These are phyloP conservation scores for Ascochyta clinopodiicola DNA, from an alignment of 2,329 filamentous ascomycete species.

Conservation along the genomic window DNA sequence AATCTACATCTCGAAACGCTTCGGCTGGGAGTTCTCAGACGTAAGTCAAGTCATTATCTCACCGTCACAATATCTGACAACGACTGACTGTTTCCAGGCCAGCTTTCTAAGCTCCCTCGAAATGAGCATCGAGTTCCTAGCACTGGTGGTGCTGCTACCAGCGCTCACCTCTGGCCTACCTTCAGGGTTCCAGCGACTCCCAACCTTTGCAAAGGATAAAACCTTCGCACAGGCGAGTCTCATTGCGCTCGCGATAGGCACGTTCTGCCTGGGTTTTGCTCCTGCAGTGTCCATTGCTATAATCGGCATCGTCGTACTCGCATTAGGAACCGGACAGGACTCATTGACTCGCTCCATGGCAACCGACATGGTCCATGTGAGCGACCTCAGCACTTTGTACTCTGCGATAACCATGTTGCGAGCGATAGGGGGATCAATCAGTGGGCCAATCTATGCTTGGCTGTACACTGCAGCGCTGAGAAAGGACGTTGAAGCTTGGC, in stretches of 20 bases:
- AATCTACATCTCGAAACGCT: conserved; percentile 29
- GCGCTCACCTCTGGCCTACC: conserved; percentile 14
- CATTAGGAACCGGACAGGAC: conserved; percentile 28
- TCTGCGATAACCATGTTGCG: conserved; percentile 31
- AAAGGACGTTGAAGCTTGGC: conserved; percentile 2
- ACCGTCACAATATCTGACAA: not conserved
- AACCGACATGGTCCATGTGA: conserved; percentile 23
- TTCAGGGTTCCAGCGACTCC: not conserved
- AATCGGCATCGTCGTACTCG: conserved; percentile 20
- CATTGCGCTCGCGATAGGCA: conserved; percentile 15
- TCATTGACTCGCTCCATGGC: conserved; percentile 26
- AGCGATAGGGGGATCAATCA: conserved; percentile 25
- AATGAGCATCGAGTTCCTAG: conserved; percentile 25
- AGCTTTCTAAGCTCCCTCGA: conserved; percentile 26
- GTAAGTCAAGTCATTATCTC: conserved; percentile 15
- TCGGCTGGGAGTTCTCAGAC: conserved; percentile 24
- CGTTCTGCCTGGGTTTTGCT: conserved; percentile 20
- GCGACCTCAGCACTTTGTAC: conserved; percentile 23
- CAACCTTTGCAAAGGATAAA: conserved; percentile 18
- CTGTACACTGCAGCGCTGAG: conserved; percentile 20
- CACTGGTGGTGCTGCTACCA: conserved; percentile 18
- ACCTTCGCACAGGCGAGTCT: conserved; percentile 16
- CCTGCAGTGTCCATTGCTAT: conserved; percentile 20
- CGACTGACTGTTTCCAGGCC: conserved; percentile 11
- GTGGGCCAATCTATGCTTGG: conserved; percentile 27